Base-by-base conservation (phyloP, 1,139 yeast species). In the Protomyces inouyei region DNA sequence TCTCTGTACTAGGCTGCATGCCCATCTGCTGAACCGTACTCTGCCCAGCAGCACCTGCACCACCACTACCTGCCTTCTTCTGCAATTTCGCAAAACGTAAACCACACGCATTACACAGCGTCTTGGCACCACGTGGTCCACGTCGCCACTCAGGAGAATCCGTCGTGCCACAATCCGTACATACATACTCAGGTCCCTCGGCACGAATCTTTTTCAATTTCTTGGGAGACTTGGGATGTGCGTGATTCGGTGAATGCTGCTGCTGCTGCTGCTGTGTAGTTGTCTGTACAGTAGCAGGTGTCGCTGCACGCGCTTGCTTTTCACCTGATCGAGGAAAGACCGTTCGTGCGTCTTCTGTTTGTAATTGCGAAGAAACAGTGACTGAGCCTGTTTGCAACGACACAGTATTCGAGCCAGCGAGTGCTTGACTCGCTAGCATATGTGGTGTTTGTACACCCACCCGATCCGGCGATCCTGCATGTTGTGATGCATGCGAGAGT, bases 61-160 rank as follows among this genome's bases (percentile, higher is more conserved):
- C 21, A 12, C 21, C 37, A 25, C 23, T 25, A 14, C 52, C 55
- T 16, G 52, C 53, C 67, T 71, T 70, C 54, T 76, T 71, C 45
- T 76, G 70, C 70, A 74, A 71, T 71, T 77, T 77, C 23, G 80
- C 79, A 73, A 76, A 85, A 68, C 83, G 81, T 66, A 84, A 77
- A 0, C 88, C 88, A 73, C 88, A 84, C 0, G 87, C 87, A 70
- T 84, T 84, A 73, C 88, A 84, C 67, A 84, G 76, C 0, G 87
- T 83, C 69, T 85, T 78, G 16, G 85, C 85, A 0, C 87, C 87
- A 65, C 80, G 80, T 3, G 87, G 88, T 1, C 88, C 88, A 68
- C 85, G 77, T 68, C 88, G 77, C 88, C 88, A 84, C 70, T 84
- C 87, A 3, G 87, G 87, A 3, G 86, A 82, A 70, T 83, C 85